A percentile compares a stretch with the other conserved stretches of the same genome.
Evolutionary conservation across 2,329 filamentous ascomycete species (phyloP).

Genomic region (Scedosporium dehoogii): DNA sequence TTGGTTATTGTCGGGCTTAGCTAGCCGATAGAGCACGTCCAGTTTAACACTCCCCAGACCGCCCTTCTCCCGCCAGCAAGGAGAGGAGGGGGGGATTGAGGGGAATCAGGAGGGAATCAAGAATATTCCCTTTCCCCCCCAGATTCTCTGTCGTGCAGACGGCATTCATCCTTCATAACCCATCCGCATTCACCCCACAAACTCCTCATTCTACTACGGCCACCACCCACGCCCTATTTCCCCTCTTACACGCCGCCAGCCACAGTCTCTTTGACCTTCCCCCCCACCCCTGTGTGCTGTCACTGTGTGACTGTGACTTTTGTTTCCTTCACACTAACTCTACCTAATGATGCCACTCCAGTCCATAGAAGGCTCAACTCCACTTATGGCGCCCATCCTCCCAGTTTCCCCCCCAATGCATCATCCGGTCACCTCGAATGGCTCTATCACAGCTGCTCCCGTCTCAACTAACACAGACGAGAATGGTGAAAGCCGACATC

Average conservation of each 20-base stretch:
- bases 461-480: conserved; percentile 24
- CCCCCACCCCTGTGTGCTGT: neutral
- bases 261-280: neutral
- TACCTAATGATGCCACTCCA: conserved; percentile 42
- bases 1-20: neutral
- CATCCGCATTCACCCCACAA: conserved; percentile 5
- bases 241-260: neutral
- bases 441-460: conserved; percentile 7
- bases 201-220: neutral
- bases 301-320: neutral
- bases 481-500: conserved; percentile 40
- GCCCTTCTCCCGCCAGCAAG: neutral
- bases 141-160: neutral
- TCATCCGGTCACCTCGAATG: neutral
- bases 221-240: neutral
- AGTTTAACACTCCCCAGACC: neutral
- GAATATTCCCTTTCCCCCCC: neutral
- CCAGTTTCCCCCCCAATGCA: conserved; percentile 15
- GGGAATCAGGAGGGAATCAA: conserved; percentile 3
- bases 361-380: conserved; percentile 37
- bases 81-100: conserved; percentile 5
- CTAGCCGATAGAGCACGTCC: neutral
- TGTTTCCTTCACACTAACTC: conserved; percentile 7
- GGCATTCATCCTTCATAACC: neutral
- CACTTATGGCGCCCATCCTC: conserved; percentile 17